These are phyloP conservation scores for Monosporozyma unispora DNA, from an alignment of 805 yeast genomes.

Conservation along the genomic window DNA sequence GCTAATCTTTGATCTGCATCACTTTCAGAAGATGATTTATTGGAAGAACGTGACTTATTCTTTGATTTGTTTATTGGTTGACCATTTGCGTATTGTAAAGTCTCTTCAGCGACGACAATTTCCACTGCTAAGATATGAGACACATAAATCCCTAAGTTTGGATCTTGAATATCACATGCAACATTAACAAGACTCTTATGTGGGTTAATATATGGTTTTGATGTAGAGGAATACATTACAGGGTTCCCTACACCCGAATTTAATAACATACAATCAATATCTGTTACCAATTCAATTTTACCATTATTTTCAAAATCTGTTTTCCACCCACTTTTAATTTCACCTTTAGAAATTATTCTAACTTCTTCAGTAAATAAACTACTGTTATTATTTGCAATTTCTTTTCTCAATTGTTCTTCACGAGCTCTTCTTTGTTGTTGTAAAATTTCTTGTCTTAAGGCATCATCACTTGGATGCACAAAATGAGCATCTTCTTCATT, in stretches of 20 bases:
- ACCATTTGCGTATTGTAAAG: conserved; percentile 37
- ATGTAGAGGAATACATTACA: conserved; percentile 36
- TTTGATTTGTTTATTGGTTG: conserved; percentile 20
- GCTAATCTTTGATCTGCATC: conserved; percentile 34
- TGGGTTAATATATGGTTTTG: conserved; percentile 18
- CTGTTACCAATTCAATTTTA: conserved; percentile 67
- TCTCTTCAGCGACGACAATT: conserved; percentile 89
- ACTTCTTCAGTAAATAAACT: conserved; percentile 61
- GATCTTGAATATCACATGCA: conserved; percentile 76
- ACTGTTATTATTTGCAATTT: conserved; percentile 30
- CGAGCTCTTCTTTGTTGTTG: conserved; percentile 27
- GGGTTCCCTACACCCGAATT: conserved; percentile 46
- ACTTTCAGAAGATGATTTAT: neutral
- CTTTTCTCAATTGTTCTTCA: conserved; percentile 26
- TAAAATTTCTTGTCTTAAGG: conserved; percentile 27
- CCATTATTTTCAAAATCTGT: conserved; percentile 78
- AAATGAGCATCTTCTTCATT: conserved; percentile 20
- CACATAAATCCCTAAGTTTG: conserved; percentile 67
- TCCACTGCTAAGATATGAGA: conserved; percentile 74
- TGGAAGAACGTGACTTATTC: neutral
- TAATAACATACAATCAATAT: conserved; percentile 50
- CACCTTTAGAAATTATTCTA: conserved; percentile 68
- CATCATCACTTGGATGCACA: conserved; percentile 31
- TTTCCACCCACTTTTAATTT: conserved; percentile 89
- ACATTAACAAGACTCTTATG: conserved; percentile 37